Conservation (phyloP, 768 basidiomycete genomes). For the Termitomyces sp. region DNA sequence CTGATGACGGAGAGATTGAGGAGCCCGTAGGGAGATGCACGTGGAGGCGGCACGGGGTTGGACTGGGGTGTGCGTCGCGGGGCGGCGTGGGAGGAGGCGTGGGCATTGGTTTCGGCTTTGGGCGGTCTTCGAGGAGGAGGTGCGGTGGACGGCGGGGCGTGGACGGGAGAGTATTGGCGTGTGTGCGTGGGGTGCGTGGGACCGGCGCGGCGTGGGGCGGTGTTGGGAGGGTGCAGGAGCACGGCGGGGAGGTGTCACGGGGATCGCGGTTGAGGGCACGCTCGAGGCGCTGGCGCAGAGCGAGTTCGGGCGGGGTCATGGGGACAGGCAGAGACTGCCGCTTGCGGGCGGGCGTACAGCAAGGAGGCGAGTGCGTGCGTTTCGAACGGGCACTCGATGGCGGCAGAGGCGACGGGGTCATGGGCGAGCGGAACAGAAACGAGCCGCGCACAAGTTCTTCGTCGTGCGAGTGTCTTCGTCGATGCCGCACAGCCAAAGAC, state of each 20-base stretch:
- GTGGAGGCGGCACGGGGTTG: neutral
- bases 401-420: neutral
- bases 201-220: too few relatives aligned
- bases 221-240: neutral
- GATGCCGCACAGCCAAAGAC: neutral
- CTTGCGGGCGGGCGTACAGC: neutral
- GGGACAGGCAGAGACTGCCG: conserved; percentile 10
- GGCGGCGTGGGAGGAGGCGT: conserved; percentile 26
- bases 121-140: neutral
- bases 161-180: conserved; percentile 4
- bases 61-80: neutral
- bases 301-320: conserved; percentile 49
- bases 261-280: conserved; percentile 29
- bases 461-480: conserved; percentile 6
- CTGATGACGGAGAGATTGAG: too few relatives aligned
- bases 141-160: neutral
- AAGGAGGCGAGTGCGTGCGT: neutral
- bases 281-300: conserved; percentile 48
- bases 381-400: neutral
- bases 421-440: conserved; percentile 25
- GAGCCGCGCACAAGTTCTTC: conserved; percentile 18
- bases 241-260: neutral
- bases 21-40: neutral
- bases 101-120: neutral
- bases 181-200: neutral